Conservation (phyloP, 2,329 filamentous ascomycete species). For the Myriosclerotinia duriaeana region DNA sequence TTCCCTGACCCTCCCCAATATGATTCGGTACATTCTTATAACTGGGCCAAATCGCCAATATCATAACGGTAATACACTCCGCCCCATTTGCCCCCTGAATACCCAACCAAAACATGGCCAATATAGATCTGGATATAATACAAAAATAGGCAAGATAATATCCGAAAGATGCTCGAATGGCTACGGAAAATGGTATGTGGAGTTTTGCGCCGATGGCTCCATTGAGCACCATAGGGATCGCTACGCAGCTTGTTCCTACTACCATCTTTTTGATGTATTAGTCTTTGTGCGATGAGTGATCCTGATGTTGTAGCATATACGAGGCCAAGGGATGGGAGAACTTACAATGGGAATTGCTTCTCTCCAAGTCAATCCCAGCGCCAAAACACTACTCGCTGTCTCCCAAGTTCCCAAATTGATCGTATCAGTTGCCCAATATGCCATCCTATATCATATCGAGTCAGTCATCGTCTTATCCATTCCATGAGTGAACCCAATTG, state of each 20-base stretch:
- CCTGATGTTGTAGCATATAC: neutral
- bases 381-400: constrained; percentile 50
- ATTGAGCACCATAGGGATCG: constrained; percentile 53
- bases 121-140: constrained; percentile 46
- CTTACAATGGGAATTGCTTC: constrained; percentile 50
- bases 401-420: constrained; percentile 52
- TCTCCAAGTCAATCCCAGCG: constrained; percentile 54
- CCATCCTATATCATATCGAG: constrained; percentile 34
- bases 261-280: constrained; percentile 45
- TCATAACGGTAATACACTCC: constrained; percentile 48
- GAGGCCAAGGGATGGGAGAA: constrained; percentile 24
- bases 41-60: constrained; percentile 53
- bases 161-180: constrained; percentile 48
- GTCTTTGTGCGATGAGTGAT: neutral
- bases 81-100: constrained; percentile 66
- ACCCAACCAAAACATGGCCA: constrained; percentile 59
- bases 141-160: constrained; percentile 47
- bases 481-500: neutral
- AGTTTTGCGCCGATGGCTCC: constrained; percentile 48
- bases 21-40: constrained; percentile 44
- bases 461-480: neutral
- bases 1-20: constrained; percentile 50
- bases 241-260: constrained; percentile 61
- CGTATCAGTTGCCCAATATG: constrained; percentile 45
- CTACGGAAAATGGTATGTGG: constrained; percentile 51